Evolutionary conservation across 805 yeast genomes (phyloP).

Genomic region (Yamadazyma insecticola): DNA sequence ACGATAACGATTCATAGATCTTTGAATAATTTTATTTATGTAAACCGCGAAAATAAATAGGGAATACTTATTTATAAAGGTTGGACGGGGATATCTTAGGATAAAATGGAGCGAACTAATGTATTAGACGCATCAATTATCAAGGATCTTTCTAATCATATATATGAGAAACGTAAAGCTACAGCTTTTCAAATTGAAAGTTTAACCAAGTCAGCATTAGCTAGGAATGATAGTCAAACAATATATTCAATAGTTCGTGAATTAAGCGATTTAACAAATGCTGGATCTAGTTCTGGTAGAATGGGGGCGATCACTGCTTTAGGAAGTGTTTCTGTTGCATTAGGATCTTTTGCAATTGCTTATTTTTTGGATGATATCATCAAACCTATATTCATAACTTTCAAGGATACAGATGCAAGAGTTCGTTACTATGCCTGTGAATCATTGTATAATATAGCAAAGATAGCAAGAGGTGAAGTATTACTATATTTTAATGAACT

Average conservation of each 20-base stretch:
- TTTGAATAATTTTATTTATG: too few species aligned
- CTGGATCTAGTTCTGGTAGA: constrained; percentile 65
- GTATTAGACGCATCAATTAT: constrained; percentile 29
- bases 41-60: too few species aligned
- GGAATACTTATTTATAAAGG: too few species aligned
- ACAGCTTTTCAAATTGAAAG: constrained; percentile 66
- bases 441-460: constrained; percentile 89
- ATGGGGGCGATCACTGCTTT: constrained; percentile 95
- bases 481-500: constrained; percentile 88
- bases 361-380: constrained; percentile 77
- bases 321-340: constrained; percentile 92
- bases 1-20: too few species aligned
- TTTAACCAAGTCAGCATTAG: constrained; percentile 64
- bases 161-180: constrained; percentile 43
- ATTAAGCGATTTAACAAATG: constrained; percentile 70
- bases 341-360: constrained; percentile 82
- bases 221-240: constrained; percentile 54
- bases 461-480: constrained; percentile 94
- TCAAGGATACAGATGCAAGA: constrained; percentile 95
- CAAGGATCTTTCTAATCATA: constrained; percentile 42
- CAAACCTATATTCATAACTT: constrained; percentile 91
- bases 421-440: constrained; percentile 97
- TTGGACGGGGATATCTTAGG: too few species aligned
- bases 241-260: constrained; percentile 67
- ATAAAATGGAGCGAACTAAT: constrained; percentile 10